Conservation (phyloP, 2,329 filamentous ascomycete species). For the Clathrospora elynae region DNA sequence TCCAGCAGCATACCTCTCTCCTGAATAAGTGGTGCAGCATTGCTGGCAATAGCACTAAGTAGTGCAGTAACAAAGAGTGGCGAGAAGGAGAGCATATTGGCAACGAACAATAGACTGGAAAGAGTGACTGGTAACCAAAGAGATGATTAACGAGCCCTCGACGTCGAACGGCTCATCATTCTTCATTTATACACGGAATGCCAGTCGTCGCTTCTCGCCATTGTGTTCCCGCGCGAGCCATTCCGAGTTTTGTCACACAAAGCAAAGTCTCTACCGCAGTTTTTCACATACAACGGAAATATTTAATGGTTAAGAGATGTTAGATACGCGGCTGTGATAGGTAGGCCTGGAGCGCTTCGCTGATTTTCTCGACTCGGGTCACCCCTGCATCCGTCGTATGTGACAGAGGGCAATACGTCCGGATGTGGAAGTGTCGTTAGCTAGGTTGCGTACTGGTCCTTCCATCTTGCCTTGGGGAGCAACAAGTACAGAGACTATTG, state of each 20-base stretch:
- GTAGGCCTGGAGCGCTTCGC: too few relatives aligned
- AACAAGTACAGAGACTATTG: slow-evolving; percentile 21
- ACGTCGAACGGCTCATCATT: not conserved
- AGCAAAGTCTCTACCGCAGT: slow-evolving; percentile 3
- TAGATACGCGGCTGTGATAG: too few relatives aligned
- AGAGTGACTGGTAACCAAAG: slow-evolving; percentile 7
- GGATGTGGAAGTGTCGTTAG: slow-evolving; percentile 10
- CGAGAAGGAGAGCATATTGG: slow-evolving; percentile 18
- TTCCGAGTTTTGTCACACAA: slow-evolving; percentile 4
- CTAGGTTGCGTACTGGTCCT: slow-evolving; percentile 11
- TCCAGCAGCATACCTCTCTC: slow-evolving; percentile 16
- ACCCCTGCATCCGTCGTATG: not conserved
- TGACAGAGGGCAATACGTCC: slow-evolving; percentile 11
- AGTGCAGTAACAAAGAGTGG: slow-evolving; percentile 20
- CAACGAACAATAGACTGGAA: slow-evolving; percentile 2
- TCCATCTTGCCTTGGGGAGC: slow-evolving; percentile 4
- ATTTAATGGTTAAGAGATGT: too few relatives aligned
- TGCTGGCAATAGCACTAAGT: slow-evolving; percentile 14
- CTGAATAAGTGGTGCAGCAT: slow-evolving; percentile 26
- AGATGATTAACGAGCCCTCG: not conserved
- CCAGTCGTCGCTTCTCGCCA: not conserved
- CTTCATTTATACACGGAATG: slow-evolving; percentile 2
- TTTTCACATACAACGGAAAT: too few relatives aligned
- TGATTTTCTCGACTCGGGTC: too few relatives aligned
- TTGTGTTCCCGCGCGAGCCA: slow-evolving; percentile 3